Conservation (phyloP, 2,329 filamentous ascomycete species). For the Calonectria pteridis region DNA sequence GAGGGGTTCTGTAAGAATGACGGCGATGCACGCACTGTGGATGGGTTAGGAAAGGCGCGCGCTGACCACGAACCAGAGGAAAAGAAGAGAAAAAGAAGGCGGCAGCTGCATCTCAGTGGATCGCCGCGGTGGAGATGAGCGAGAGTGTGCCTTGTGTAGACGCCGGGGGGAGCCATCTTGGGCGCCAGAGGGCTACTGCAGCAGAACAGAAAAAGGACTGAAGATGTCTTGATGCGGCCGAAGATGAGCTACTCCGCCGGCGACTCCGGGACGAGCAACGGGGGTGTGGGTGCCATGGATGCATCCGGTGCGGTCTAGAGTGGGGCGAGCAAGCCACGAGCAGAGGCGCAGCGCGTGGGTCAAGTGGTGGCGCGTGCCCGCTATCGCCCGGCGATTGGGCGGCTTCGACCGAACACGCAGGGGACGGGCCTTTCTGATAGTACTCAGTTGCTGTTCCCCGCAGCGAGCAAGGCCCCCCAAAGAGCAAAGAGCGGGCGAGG, state of each 20-base stretch:
- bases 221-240: conserved; percentile 39
- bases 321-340: conserved; percentile 44
- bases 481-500: conserved; percentile 24
- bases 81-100: background rate
- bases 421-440: conserved; percentile 23
- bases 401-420: conserved; percentile 23
- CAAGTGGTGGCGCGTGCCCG: conserved; percentile 39
- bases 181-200: conserved; percentile 35
- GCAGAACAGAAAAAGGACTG: conserved; percentile 38
- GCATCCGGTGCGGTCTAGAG: conserved; percentile 21
- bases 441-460: conserved; percentile 19
- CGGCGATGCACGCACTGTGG: background rate
- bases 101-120: conserved; percentile 23
- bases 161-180: background rate
- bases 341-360: conserved; percentile 47
- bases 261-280: conserved; percentile 42
- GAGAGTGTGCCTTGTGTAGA: conserved; percentile 16
- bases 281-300: conserved; percentile 30
- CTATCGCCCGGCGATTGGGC: conserved; percentile 36
- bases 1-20: background rate
- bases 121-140: conserved; percentile 2
- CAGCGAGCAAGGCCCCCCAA: conserved; percentile 26
- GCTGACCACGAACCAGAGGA: conserved; percentile 17
- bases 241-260: conserved; percentile 41
- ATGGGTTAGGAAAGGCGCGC: conserved; percentile 11